Evolutionary conservation across 2,329 filamentous ascomycete genomes (phyloP).

Genomic region (Colletotrichum cordylinicola): DNA sequence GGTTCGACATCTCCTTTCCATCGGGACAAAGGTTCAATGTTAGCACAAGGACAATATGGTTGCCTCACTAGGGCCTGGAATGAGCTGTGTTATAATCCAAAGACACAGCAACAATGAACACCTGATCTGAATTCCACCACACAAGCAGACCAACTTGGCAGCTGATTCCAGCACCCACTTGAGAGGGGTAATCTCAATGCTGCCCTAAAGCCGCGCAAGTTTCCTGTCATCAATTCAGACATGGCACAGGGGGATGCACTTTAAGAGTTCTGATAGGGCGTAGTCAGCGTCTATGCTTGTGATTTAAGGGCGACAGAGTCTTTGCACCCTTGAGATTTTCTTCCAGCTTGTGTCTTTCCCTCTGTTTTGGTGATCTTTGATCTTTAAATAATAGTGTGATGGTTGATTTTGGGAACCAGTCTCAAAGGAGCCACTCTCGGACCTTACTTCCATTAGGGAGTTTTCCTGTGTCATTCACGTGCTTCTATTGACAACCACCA

Average conservation of each 20-base stretch:
- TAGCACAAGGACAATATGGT: neutral
- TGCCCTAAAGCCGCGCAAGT: neutral
- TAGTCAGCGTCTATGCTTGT: neutral
- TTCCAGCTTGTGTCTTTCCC: neutral
- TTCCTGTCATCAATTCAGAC: neutral
- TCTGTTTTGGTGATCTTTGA: neutral
- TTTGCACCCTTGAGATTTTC: neutral
- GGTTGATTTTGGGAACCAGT: neutral
- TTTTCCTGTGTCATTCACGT: neutral
- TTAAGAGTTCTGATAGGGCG: neutral
- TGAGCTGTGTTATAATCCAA: neutral
- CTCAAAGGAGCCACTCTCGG: neutral
- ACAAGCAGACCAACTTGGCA: neutral
- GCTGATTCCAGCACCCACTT: neutral
- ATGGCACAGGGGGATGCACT: neutral
- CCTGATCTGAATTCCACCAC: neutral
- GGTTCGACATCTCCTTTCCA: neutral
- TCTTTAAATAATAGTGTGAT: neutral
- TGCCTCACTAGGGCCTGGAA: neutral
- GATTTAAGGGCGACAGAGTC: neutral
- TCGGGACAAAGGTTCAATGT: neutral
- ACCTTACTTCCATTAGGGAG: neutral
- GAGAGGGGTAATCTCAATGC: accelerated
- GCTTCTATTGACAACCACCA: neutral
- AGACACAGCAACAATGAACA: neutral